phyloP scores from a whole-genome alignment of 352 stramenopile genomes.

The Phytophthora pinifolia region DNA sequence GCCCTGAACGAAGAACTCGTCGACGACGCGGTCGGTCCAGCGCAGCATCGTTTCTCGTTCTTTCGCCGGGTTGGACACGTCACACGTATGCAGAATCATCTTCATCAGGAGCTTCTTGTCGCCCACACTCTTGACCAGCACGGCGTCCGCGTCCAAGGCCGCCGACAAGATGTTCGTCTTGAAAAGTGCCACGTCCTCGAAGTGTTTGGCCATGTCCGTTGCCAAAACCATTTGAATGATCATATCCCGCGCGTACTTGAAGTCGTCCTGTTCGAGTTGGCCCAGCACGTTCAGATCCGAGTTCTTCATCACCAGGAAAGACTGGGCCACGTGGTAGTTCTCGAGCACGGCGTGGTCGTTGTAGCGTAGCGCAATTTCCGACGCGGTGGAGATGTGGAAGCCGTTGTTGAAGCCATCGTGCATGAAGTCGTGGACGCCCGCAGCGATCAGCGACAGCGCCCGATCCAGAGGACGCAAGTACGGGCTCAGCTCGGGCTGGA shows the following conservation, averaged over 20 bases:
- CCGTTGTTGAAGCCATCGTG: slow-evolving; percentile 91
- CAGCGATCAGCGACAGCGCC: slow-evolving; percentile 73
- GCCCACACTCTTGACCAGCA: slow-evolving; percentile 81
- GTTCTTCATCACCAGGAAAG: slow-evolving; percentile 91
- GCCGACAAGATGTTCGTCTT: slow-evolving; percentile 84
- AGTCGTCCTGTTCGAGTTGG: slow-evolving; percentile 70
- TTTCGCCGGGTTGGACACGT: slow-evolving; percentile 95
- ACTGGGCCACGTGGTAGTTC: slow-evolving; percentile 89
- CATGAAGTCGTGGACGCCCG: slow-evolving; percentile 89
- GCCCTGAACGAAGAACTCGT: slow-evolving; percentile 96
- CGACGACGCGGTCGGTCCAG: slow-evolving; percentile 93
- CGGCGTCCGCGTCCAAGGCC: slow-evolving; percentile 57
- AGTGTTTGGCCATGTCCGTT: slow-evolving; percentile 91
- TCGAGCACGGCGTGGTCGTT: slow-evolving; percentile 90
- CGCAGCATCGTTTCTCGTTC: slow-evolving; percentile 85
- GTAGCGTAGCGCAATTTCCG: slow-evolving; percentile 87
- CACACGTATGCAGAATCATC: slow-evolving; percentile 91
- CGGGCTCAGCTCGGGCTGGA: slow-evolving; percentile 65
- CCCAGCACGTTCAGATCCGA: slow-evolving; percentile 82
- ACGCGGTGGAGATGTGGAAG: slow-evolving; percentile 87
- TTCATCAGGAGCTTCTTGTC: slow-evolving; percentile 89
- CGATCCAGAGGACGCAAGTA: slow-evolving; percentile 79
- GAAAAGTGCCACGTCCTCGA: slow-evolving; percentile 87
- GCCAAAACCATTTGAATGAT: slow-evolving; percentile 90
- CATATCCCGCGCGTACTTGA: slow-evolving; percentile 88